Percentiles rank a stretch among this genome's conserved stretches.
phyloP scores from a whole-genome alignment of 805 yeast genomes.

The Candida germanica region DNA sequence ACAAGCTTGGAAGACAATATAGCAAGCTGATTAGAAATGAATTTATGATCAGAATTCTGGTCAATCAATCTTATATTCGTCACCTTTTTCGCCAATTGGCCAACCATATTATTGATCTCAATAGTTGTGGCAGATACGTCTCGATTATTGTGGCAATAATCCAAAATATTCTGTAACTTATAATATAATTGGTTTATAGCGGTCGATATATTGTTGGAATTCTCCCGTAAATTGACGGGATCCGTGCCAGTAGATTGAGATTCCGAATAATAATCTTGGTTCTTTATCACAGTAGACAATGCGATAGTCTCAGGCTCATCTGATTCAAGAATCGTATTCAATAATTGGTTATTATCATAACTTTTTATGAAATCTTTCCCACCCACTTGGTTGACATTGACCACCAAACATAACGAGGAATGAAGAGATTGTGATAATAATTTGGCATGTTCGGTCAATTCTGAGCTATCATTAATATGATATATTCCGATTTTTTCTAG shows the following conservation, averaged over 20 bases:
- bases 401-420: conserved; percentile 2
- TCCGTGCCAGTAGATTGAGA: neutral
- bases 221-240: conserved; percentile 1
- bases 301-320: conserved; percentile 33
- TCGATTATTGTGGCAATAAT: conserved; percentile 12
- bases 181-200: conserved; percentile 21
- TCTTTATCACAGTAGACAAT: conserved; percentile 27
- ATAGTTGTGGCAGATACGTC: conserved; percentile 13
- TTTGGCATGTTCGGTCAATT: neutral
- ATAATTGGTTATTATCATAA: conserved; percentile 4
- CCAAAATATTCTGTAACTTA: conserved; percentile 21
- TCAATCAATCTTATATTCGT: conserved; percentile 7
- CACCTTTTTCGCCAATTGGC: conserved; percentile 21
- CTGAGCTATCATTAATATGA: conserved; percentile 12
- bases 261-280: conserved; percentile 21
- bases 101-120: conserved; percentile 21
- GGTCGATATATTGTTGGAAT: conserved; percentile 5
- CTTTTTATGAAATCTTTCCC: conserved; percentile 4
- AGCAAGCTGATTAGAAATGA: conserved; percentile 26
- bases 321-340: conserved; percentile 18
- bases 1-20: conserved; percentile 29
- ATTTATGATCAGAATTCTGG: conserved; percentile 9
- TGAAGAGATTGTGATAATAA: conserved; percentile 4
- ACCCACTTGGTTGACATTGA: neutral
- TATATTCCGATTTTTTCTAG: conserved; percentile 30